Conservation (phyloP, 1,284 basidiomycete genomes). For the Taiwanofungus camphoratus region DNA sequence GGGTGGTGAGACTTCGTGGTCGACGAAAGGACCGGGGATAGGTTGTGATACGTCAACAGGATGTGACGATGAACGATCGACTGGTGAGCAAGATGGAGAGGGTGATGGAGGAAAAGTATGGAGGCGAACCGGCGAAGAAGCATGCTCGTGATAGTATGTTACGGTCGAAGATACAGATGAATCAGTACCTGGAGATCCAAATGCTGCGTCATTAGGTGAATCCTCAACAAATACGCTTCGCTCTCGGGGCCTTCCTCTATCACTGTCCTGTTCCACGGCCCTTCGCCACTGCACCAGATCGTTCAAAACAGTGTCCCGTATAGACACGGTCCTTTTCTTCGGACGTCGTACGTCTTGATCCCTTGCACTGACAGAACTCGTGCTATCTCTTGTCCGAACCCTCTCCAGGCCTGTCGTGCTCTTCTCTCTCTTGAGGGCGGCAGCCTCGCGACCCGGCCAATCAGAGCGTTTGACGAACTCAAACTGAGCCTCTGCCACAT, state of each 20-base stretch:
- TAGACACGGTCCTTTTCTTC: slow-evolving; percentile 34
- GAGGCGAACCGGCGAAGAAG: slow-evolving; percentile 23
- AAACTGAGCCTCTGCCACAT: slow-evolving; percentile 61
- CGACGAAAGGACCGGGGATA: slow-evolving; percentile 14
- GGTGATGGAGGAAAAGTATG: slow-evolving; percentile 48
- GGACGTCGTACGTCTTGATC: slow-evolving; percentile 27
- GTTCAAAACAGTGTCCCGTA: slow-evolving; percentile 34
- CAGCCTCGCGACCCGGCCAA: slow-evolving; percentile 72
- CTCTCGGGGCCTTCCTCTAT: slow-evolving; percentile 58
- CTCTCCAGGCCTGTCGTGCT: slow-evolving; percentile 55
- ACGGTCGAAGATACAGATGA: slow-evolving; percentile 21
- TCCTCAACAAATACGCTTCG: slow-evolving; percentile 27
- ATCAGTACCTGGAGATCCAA: slow-evolving; percentile 22
- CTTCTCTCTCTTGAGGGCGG: slow-evolving; percentile 58
- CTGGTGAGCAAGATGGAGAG: slow-evolving; percentile 30
- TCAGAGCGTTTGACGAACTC: slow-evolving; percentile 78
- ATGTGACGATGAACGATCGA: slow-evolving; percentile 6
- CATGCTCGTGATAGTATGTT: slow-evolving; percentile 7
- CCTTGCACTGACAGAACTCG: slow-evolving; percentile 28
- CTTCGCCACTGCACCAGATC: slow-evolving; percentile 49
- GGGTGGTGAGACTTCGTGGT: slow-evolving; percentile 22
- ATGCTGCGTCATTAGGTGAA: slow-evolving; percentile 11
- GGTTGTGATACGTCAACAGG: slow-evolving; percentile 12
- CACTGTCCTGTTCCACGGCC: slow-evolving; percentile 38
- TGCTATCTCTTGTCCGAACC: slow-evolving; percentile 44